These are phyloP conservation scores for Powellomyces hirtus DNA, from an alignment of 192 early-diverging fungal genomes.

Conservation along the genomic window DNA sequence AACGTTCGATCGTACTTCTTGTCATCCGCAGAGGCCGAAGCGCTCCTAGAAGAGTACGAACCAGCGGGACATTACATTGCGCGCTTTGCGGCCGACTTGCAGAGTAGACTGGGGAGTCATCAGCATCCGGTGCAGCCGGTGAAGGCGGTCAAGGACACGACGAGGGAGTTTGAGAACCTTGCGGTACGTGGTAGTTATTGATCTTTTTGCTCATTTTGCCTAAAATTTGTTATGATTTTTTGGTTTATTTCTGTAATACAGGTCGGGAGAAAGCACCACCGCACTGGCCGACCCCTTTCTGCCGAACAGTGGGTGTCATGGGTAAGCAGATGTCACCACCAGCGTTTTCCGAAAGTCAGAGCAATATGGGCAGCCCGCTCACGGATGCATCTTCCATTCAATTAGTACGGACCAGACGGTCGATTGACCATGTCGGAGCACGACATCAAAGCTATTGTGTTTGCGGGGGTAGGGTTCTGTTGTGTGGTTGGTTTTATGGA, in stretches of 20 bases:
- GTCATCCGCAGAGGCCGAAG: slow-evolving; percentile 45
- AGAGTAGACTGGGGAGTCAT: slow-evolving; percentile 17
- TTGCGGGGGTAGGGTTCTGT: slow-evolving; percentile 23
- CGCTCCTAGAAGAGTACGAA: slow-evolving; percentile 48
- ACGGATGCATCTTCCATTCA: background rate
- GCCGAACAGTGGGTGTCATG: slow-evolving; percentile 42
- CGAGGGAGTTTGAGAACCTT: slow-evolving; percentile 41
- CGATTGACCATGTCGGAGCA: slow-evolving; percentile 23
- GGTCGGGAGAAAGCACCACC: slow-evolving; percentile 20
- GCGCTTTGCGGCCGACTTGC: slow-evolving; percentile 38
- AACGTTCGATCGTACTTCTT: slow-evolving; percentile 40
- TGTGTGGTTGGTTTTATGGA: background rate
- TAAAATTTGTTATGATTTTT: background rate
- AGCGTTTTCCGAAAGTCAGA: background rate
- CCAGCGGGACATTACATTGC: slow-evolving; percentile 42
- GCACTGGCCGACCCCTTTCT: slow-evolving; percentile 32
- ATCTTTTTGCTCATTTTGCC: too few relatives aligned
- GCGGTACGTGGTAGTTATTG: slow-evolving; percentile 29
- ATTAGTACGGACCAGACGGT: slow-evolving; percentile 41
- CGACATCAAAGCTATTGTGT: slow-evolving; percentile 39
- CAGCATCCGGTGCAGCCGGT: background rate
- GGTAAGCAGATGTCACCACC: background rate
- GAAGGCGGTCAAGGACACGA: slow-evolving; percentile 27
- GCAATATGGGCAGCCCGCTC: too few relatives aligned
- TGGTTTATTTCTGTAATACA: background rate